Conservation (phyloP, 192 early-diverging fungal species). For the Backusella mclennaniae region DNA sequence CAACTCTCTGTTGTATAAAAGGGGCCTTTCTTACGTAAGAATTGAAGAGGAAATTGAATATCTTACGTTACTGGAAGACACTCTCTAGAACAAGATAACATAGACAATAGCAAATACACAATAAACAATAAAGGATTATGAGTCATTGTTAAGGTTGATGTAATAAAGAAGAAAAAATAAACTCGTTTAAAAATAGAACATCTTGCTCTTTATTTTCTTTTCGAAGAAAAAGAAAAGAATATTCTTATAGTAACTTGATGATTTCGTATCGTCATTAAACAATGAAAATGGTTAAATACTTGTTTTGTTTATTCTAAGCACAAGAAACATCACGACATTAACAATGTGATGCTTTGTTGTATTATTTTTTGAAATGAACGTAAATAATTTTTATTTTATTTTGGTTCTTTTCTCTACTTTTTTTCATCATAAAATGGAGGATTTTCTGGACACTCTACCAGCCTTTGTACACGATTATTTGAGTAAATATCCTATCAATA, state of each 20-base stretch:
- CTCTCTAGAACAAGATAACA: not conserved
- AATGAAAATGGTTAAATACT: not conserved
- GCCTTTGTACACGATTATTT: slow-evolving; percentile 31
- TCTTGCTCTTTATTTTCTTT: not conserved
- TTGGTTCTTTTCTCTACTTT: not conserved
- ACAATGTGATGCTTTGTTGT: not conserved
- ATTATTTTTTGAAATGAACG: not conserved
- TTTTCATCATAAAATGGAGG: slow-evolving; percentile 25
- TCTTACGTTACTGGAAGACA: not conserved
- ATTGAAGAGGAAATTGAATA: not conserved
- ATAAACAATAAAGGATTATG: not conserved
- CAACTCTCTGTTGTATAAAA: not conserved
- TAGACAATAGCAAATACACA: not conserved
- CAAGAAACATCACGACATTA: not conserved
- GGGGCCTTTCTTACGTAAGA: not conserved
- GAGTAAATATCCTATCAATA: slow-evolving; percentile 24
- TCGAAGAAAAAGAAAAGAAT: not conserved
- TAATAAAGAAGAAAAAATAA: not conserved
- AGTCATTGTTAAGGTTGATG: not conserved
- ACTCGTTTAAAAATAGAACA: not conserved
- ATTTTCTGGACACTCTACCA: slow-evolving; percentile 31
- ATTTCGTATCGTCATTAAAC: not conserved
- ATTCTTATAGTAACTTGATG: not conserved
- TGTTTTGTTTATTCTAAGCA: not conserved
- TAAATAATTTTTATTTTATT: slow-evolving; percentile 1